Evolutionary conservation across 2,329 filamentous ascomycete species (phyloP).

Genomic region (Herpotrichia juniperi): DNA sequence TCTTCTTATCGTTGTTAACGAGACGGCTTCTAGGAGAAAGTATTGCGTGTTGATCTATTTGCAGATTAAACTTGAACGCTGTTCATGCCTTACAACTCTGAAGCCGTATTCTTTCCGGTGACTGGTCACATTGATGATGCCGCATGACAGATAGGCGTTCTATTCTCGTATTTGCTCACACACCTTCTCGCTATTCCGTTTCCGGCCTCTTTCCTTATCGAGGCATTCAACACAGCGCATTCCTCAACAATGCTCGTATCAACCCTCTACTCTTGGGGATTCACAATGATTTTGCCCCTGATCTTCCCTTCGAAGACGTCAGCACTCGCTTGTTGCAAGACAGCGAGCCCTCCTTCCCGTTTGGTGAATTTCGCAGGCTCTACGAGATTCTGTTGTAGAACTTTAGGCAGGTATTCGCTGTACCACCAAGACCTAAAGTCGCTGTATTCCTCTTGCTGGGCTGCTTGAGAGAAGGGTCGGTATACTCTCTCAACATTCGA

Average conservation of each 20-base stretch:
- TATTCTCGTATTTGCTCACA: conserved; percentile 10
- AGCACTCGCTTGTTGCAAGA: conserved; percentile 27
- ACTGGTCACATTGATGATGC: background rate
- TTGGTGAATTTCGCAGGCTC: conserved; percentile 30
- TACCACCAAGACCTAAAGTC: conserved; percentile 33
- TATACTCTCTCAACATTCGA: conserved; percentile 30
- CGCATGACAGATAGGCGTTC: conserved; percentile 5
- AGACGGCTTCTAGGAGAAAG: no score
- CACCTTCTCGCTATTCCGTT: conserved; percentile 4
- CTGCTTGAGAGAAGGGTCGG: conserved; percentile 32
- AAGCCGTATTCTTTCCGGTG: no score
- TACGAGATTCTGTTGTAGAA: conserved; percentile 24
- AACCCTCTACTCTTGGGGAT: conserved; percentile 27
- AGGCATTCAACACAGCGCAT: background rate
- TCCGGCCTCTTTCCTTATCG: background rate
- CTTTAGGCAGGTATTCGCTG: conserved; percentile 29
- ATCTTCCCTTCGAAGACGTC: conserved; percentile 30
- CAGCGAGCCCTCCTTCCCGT: conserved; percentile 25
- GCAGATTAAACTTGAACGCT: no score
- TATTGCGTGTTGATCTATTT: no score
- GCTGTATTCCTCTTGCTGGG: conserved; percentile 24
- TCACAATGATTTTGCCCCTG: conserved; percentile 27
- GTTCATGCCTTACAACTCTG: no score
- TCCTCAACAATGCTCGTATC: background rate
- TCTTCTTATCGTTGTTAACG: no score